Conservation (phyloP, 179 eudicot genomes). For the Drosera spatulata region DNA sequence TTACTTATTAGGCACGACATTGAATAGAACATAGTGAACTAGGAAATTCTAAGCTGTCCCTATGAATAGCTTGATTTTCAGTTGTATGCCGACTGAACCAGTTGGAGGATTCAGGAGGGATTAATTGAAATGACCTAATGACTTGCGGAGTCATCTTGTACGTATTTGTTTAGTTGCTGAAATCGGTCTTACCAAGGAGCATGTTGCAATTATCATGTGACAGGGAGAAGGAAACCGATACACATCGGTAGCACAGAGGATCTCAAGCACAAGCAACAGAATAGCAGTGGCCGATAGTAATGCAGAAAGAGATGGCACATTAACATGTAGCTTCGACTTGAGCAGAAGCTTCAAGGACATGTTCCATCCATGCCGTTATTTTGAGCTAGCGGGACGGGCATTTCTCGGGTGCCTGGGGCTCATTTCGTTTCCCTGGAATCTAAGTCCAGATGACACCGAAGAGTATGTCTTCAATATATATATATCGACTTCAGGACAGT, state of each 20-base stretch:
- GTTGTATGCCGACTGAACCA: too few relatives aligned
- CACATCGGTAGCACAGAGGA: conserved; percentile 1
- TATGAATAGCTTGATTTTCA: too few relatives aligned
- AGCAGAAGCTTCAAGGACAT: conserved; percentile 5
- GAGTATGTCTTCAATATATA: neutral
- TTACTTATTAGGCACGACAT: too few relatives aligned
- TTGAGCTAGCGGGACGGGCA: conserved; percentile 33
- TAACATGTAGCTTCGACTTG: conserved; percentile 8
- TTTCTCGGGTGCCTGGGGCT: conserved; percentile 39
- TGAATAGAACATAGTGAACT: too few relatives aligned
- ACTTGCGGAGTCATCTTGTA: too few relatives aligned
- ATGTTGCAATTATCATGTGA: neutral
- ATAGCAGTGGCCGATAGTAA: conserved; percentile 9
- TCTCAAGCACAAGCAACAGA: conserved; percentile 8
- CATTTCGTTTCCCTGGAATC: conserved; percentile 6
- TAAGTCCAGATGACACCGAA: conserved; percentile 5
- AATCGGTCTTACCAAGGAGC: too few relatives aligned
- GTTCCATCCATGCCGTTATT: conserved; percentile 28
- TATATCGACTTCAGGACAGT: too few relatives aligned
- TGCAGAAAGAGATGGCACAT: conserved; percentile 11
- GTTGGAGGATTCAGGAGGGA: too few relatives aligned
- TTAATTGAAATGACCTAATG: too few relatives aligned
- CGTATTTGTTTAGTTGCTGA: too few relatives aligned
- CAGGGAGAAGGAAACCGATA: conserved; percentile 15
- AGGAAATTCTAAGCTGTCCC: too few relatives aligned